Evolutionary conservation across 2,329 filamentous ascomycete species (phyloP).

Genomic region (Claviceps lovelessii): DNA sequence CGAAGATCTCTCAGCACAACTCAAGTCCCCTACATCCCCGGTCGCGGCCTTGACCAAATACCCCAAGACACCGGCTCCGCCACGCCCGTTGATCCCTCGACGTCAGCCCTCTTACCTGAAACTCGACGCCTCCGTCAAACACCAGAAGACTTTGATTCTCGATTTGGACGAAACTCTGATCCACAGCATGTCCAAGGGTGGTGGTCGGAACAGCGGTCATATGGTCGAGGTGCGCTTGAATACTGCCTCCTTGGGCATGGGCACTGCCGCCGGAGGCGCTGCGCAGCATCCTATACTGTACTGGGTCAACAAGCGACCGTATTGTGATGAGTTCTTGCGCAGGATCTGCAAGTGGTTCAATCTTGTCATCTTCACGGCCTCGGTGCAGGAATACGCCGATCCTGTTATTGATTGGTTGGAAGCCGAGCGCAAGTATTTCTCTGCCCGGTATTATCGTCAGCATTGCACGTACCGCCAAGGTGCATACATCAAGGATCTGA

Average conservation of each 20-base stretch:
- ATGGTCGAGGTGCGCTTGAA: slow-evolving; percentile 96
- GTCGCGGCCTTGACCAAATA: slow-evolving; percentile 70
- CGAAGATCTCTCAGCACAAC: slow-evolving; percentile 53
- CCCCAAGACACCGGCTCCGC: slow-evolving; percentile 76
- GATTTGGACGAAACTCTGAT: slow-evolving; percentile 96
- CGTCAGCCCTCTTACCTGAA: slow-evolving; percentile 79
- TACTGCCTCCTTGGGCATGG: slow-evolving; percentile 52
- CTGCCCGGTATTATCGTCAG: slow-evolving; percentile 84
- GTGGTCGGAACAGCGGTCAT: slow-evolving; percentile 76
- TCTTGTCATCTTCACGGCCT: slow-evolving; percentile 88
- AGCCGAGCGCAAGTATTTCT: slow-evolving; percentile 91
- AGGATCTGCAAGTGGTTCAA: slow-evolving; percentile 97
- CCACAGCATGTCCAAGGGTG: slow-evolving; percentile 89
- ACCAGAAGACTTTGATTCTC: slow-evolving; percentile 85
- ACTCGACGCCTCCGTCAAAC: slow-evolving; percentile 38
- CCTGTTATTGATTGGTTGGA: slow-evolving; percentile 98
- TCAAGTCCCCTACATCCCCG: slow-evolving; percentile 89
- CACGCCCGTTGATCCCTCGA: slow-evolving; percentile 75
- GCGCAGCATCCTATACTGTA: slow-evolving; percentile 94
- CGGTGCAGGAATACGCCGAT: slow-evolving; percentile 95
- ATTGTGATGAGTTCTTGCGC: slow-evolving; percentile 91
- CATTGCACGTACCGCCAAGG: slow-evolving; percentile 93
- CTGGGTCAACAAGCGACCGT: slow-evolving; percentile 94
- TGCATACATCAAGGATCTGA: slow-evolving; percentile 95
- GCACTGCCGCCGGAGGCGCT: slow-evolving; percentile 42